These are phyloP conservation scores for Scheffersomyces coipomensis DNA, from an alignment of 805 yeast genomes.

Conservation along the genomic window DNA sequence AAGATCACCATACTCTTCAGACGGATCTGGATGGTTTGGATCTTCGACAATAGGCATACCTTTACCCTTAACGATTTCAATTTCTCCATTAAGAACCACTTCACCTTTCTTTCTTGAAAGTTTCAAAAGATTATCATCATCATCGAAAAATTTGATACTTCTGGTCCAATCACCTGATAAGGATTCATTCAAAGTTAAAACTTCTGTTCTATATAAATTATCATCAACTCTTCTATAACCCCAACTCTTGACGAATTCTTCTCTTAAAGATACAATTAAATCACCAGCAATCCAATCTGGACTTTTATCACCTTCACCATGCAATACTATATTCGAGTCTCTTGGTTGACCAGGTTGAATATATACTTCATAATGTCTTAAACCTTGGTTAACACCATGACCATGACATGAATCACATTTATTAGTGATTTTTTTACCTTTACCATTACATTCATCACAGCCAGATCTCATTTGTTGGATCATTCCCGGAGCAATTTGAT, in stretches of 20 bases:
- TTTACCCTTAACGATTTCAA: conserved; percentile 66
- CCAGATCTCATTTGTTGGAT: conserved; percentile 76
- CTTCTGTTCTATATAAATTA: conserved; percentile 79
- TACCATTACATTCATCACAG: conserved; percentile 81
- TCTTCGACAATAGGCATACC: conserved; percentile 78
- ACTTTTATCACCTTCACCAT: conserved; percentile 78
- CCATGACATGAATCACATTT: conserved; percentile 76
- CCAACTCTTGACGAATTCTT: conserved; percentile 55
- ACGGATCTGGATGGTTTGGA: conserved; percentile 14
- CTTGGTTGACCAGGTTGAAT: conserved; percentile 71
- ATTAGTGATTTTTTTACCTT: conserved; percentile 64
- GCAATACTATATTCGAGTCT: conserved; percentile 53
- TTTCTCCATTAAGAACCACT: conserved; percentile 61
- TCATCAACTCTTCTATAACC: conserved; percentile 84
- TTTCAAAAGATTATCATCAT: conserved; percentile 43
- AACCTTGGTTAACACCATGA: conserved; percentile 53
- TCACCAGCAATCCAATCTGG: conserved; percentile 88
- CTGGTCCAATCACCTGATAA: conserved; percentile 79
- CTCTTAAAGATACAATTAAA: conserved; percentile 59
- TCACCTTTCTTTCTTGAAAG: conserved; percentile 52
- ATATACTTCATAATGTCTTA: conserved; percentile 57
- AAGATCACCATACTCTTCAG: conserved; percentile 47
- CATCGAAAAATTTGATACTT: conserved; percentile 64
- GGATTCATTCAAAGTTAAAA: conserved; percentile 70
- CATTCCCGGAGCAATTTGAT: conserved; percentile 89